Conservation (phyloP, 2,329 filamentous ascomycete genomes). For the Exophiala sp. region DNA sequence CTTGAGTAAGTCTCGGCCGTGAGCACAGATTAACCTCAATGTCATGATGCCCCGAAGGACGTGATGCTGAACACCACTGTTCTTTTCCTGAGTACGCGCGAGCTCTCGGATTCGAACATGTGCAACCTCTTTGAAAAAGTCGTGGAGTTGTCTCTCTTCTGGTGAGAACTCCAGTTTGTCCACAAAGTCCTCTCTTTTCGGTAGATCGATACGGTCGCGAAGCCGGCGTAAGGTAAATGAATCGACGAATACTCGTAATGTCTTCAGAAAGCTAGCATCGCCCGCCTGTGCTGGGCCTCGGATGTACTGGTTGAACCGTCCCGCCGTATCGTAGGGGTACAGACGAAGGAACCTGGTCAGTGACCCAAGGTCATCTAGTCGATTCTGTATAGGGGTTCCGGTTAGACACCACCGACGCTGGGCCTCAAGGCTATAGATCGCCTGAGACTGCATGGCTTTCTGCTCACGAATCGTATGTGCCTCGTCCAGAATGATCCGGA, state of each 20-base stretch:
- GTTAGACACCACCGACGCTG: constrained; percentile 93
- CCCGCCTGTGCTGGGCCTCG: constrained; percentile 80
- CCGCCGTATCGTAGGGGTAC: constrained; percentile 73
- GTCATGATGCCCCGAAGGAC: constrained; percentile 87
- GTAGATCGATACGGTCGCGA: constrained; percentile 85
- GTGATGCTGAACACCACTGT: constrained; percentile 62
- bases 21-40: constrained; percentile 82
- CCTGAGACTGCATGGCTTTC: constrained; percentile 72
- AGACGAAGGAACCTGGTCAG: constrained; percentile 79
- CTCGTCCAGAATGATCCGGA: constrained; percentile 88
- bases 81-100: constrained; percentile 62
- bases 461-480: constrained; percentile 91
- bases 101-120: constrained; percentile 73
- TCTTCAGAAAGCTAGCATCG: constrained; percentile 75
- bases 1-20: constrained; percentile 84
- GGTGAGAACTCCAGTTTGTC: constrained; percentile 68
- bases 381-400: constrained; percentile 91
- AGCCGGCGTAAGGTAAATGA: constrained; percentile 87
- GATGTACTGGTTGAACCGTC: constrained; percentile 72
- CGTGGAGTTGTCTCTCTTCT: constrained; percentile 71
- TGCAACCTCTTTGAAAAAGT: constrained; percentile 76
- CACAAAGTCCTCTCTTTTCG: constrained; percentile 65
- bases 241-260: constrained; percentile 81
- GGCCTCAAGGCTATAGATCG: constrained; percentile 71
- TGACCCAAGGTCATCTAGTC: constrained; percentile 80